These are phyloP conservation scores for Daldinia grandis DNA, from an alignment of 495 filamentous ascomycete species.

Conservation along the genomic window DNA sequence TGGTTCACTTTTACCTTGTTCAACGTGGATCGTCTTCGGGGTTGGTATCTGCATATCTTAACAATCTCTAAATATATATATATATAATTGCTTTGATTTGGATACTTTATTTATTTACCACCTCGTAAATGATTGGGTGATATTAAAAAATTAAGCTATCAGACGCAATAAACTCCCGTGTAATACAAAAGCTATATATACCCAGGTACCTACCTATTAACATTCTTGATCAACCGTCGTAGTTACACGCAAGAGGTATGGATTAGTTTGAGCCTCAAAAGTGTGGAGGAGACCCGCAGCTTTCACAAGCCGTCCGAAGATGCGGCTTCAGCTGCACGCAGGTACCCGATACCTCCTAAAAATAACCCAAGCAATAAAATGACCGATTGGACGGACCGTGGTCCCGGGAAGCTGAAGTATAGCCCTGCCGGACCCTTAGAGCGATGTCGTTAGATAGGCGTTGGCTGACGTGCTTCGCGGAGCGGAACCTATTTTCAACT, in stretches of 20 bases:
- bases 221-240: background rate
- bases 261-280: constrained; percentile 28
- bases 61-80: constrained; percentile 25
- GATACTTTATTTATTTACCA: background rate
- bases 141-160: background rate
- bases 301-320: background rate
- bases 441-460: constrained; percentile 28
- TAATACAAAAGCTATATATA: background rate
- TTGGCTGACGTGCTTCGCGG: constrained; percentile 35
- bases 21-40: constrained; percentile 19
- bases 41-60: constrained; percentile 13
- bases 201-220: background rate
- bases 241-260: background rate
- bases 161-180: background rate
- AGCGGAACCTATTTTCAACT: constrained; percentile 13
- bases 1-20: constrained; percentile 15
- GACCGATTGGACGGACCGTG: constrained; percentile 13
- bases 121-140: background rate
- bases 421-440: background rate
- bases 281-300: constrained; percentile 29
- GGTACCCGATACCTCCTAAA: constrained; percentile 13
- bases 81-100: constrained; percentile 18
- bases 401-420: background rate
- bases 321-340: constrained; percentile 10
- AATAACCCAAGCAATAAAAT: background rate